phyloP scores from a whole-genome alignment of 2,329 filamentous ascomycete species.

The Colletotrichum lentis region DNA sequence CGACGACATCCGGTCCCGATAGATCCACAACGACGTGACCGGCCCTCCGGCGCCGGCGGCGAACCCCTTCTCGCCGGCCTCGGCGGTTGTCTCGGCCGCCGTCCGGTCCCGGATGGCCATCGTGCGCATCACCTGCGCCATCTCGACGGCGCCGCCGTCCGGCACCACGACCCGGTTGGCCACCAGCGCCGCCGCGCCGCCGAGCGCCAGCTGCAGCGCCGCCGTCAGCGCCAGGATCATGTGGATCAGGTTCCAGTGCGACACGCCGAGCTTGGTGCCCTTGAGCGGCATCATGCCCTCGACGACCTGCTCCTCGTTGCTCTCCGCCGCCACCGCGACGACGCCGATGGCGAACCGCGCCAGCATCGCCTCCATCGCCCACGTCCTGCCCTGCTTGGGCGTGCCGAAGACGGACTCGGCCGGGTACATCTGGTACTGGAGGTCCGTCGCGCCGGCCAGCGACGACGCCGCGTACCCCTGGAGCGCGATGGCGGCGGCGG shows the following conservation, averaged over 20 bases:
- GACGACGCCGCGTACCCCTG: slow-evolving; percentile 48
- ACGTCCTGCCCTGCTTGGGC: slow-evolving; percentile 43
- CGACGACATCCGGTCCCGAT: slow-evolving; percentile 24
- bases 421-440: slow-evolving; percentile 54
- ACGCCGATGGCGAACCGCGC: slow-evolving; percentile 50
- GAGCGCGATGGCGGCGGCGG: slow-evolving; percentile 51
- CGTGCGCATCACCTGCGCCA: slow-evolving; percentile 36
- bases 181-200: slow-evolving; percentile 39
- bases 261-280: slow-evolving; percentile 46
- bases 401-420: slow-evolving; percentile 51
- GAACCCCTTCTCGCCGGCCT: not conserved
- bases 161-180: slow-evolving; percentile 44
- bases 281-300: slow-evolving; percentile 45
- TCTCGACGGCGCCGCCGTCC: slow-evolving; percentile 23
- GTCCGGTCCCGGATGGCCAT: slow-evolving; percentile 32
- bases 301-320: slow-evolving; percentile 42
- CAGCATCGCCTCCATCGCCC: slow-evolving; percentile 49
- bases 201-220: slow-evolving; percentile 45
- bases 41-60: not conserved
- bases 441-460: slow-evolving; percentile 39
- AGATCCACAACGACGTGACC: slow-evolving; percentile 31
- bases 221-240: slow-evolving; percentile 47
- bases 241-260: slow-evolving; percentile 45
- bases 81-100: not conserved
- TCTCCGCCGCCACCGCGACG: slow-evolving; percentile 46